Conservation (phyloP, 257 asterid species). For the Solanum sparsipilum region DNA sequence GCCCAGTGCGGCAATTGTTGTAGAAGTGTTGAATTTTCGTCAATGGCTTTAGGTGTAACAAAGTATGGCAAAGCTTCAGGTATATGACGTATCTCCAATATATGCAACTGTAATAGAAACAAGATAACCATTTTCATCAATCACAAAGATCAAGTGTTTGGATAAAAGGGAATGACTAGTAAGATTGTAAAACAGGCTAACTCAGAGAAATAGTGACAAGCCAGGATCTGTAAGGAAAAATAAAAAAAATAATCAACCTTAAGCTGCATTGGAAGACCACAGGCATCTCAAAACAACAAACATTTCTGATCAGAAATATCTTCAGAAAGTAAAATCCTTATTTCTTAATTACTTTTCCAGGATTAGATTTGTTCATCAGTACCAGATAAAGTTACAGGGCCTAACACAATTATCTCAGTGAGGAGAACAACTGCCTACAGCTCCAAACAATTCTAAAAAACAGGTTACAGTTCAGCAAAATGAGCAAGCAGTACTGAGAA, state of each 20-base stretch:
- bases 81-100: slow-evolving; percentile 73
- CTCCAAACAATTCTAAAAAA: background rate
- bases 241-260: background rate
- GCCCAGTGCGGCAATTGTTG: slow-evolving; percentile 99
- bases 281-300: background rate
- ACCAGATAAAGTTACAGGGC: background rate
- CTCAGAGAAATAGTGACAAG: background rate
- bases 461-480: background rate
- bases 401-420: background rate
- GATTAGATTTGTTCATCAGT: background rate
- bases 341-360: background rate
- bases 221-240: background rate
- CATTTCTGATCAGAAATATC: background rate
- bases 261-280: background rate
- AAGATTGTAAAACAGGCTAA: background rate
- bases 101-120: slow-evolving; percentile 44
- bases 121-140: background rate
- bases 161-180: background rate
- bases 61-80: slow-evolving; percentile 97
- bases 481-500: background rate
- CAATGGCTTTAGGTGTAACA: slow-evolving; percentile 88
- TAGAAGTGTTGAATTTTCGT: slow-evolving; percentile 83
- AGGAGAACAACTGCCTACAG: background rate
- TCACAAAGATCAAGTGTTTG: background rate
- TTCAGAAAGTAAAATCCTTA: background rate